phyloP scores from a whole-genome alignment of 306 rosid genomes.

The Sophora flavescens region DNA sequence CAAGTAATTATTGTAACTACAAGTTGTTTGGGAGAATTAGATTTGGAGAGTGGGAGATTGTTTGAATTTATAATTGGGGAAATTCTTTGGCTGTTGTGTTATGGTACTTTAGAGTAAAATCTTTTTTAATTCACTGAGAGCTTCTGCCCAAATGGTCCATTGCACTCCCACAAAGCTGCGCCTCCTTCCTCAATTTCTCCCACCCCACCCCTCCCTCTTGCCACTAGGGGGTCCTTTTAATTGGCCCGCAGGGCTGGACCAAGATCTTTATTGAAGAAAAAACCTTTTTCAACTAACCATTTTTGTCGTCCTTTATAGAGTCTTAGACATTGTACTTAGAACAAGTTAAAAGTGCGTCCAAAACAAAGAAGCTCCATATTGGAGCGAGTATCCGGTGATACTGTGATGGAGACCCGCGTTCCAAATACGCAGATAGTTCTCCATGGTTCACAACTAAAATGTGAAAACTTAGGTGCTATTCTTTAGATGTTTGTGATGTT shows the following conservation, averaged over 20 bases:
- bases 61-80: constrained; percentile 1
- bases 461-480: no score
- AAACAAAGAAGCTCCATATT: no score
- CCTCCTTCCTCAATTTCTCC: not conserved
- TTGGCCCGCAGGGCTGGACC: not conserved
- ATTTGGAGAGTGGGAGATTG: constrained; percentile 17
- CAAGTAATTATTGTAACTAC: not conserved
- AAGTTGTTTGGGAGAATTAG: not conserved
- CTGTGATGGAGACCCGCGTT: no score
- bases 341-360: no score
- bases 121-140: not conserved
- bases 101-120: not conserved
- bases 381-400: no score
- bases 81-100: not conserved
- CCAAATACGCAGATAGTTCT: no score
- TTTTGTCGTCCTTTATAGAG: no score
- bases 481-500: no score
- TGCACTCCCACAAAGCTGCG: not conserved
- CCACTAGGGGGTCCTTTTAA: no score
- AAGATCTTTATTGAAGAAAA: no score
- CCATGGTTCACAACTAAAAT: no score
- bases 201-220: not conserved
- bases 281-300: not conserved
- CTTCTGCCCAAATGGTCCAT: not conserved
- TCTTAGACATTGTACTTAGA: no score